Evolutionary conservation across 1,139 yeast species (phyloP), one percentile per base, ranked within the genome.

Genomic region (Debaryomyces sp.): DNA sequence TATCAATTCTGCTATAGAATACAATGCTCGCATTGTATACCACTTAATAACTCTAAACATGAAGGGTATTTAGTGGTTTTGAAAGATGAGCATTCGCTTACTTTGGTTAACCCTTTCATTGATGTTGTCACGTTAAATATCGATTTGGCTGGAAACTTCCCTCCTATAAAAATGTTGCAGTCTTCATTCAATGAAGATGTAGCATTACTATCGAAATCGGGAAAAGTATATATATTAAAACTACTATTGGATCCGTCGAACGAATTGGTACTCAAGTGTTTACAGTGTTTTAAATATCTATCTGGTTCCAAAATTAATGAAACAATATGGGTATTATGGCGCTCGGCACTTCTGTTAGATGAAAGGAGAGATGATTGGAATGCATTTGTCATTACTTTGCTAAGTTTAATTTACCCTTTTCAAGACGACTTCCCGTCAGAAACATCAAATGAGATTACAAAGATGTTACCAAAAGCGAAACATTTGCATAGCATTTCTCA

Each of bases 41-140:
- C 80, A 1, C 63, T 81, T 36, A 55, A 57, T 17, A 65, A 68
- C 43, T 46, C 61, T 2, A 54, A 55, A 1, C 70, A 71, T 51
- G 70, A 69, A 6, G 84, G 84, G 0, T 70, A 66, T 55, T 66
- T 80, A n/a, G 62, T 78, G 2, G 66, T 70, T 4, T 61, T 77
- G 10, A 67, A 67, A 17, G 70, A 70, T 10, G 61, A 62, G 3
- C 56, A 63, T 7, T 60, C 63, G 2, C 45, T 86, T 18, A 69
- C 70, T 13, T 59, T 89, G 5, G 75, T 81, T 37, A 85, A 89
- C 55, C 96, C 96, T 1, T 85, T 88, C 55, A 67, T 84, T 9
- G 80, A 81, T 27, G 61, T 87, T 2, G 63, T 64, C 4, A 81
- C 94, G 0, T 77, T 82, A 0, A 57, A 68, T 3, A 67, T 81